Evolutionary conservation across 2,329 filamentous ascomycete genomes (phyloP), one percentile per base, ranked within the genome.

Genomic region (Ophiostoma himal-ulmi): DNA sequence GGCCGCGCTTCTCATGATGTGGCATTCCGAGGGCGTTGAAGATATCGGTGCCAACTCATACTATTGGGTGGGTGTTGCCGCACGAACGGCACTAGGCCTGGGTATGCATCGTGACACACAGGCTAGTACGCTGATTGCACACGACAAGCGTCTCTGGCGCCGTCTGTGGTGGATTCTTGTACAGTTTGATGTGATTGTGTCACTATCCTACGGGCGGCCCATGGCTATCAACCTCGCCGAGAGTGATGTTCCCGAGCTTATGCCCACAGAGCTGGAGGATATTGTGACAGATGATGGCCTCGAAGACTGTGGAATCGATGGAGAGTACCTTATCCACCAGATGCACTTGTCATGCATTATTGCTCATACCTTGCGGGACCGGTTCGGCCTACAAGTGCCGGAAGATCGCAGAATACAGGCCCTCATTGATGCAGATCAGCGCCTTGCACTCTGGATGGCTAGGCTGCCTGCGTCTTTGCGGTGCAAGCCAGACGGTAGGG

Each of bases 1-100:
- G 75, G 82, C 82, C 3, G 83, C 84, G 1, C 77, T 87, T 30
- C 79, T 87, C 1, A 74, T 87, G 69, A 86, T 84, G 1, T 87
- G 85, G 85, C 82, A 85, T 73, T 82, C 83, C 1, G 83, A 86
- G 67, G 81, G 83, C 17, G 83, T 84, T 34, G 85, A 87, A 73
- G 84, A 86, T 75, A 82, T 86, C 7, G 78, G 83, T 5, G 82
- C 83, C 54, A 86, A 86, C 73, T 81, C 82, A 20, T 85, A 79
- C 77, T 78, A 78, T 71, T 86, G 84, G 84, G 79, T 86, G 7
- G 85, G 85, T 2, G 79, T 84, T 3, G 85, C 84, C 5, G 80
- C 80, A 22, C 80, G 84, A 5, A 84, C 83, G 44, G 84, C 84
- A 1, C 81, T 83, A 0, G 84, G 84, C 0, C 77, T 86, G 69